A percentile compares a stretch with the other conserved stretches of the same genome.
Conservation (phyloP, 495 filamentous ascomycete genomes). For the Penicillium alfredii region DNA sequence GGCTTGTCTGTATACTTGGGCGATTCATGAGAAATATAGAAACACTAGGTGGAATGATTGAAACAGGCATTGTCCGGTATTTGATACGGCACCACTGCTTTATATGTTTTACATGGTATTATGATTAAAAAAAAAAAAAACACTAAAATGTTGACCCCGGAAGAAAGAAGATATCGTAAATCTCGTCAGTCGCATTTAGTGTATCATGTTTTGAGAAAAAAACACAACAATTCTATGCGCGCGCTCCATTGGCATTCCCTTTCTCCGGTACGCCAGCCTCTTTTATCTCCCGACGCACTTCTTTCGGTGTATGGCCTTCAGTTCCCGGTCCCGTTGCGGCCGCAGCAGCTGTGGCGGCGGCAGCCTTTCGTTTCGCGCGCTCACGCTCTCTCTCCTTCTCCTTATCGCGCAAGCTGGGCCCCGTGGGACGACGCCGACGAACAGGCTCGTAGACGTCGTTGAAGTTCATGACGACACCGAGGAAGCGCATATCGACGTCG, state of each 20-base stretch:
- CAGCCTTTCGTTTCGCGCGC: constrained; percentile 27
- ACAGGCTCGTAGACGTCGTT: constrained; percentile 89
- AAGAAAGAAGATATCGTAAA: constrained; percentile 1
- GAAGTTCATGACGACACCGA: constrained; percentile 97
- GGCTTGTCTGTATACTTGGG: no score
- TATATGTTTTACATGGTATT: no score
- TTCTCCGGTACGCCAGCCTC: constrained; percentile 11
- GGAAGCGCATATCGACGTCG: constrained; percentile 90
- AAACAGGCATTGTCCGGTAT: no score
- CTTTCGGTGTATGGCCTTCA: constrained; percentile 13
- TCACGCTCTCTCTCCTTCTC: constrained; percentile 21
- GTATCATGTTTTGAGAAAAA: background rate
- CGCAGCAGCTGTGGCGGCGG: constrained; percentile 15
- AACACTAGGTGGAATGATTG: no score
- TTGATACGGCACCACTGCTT: no score
- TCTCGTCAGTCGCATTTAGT: constrained; percentile 10
- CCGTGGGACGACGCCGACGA: constrained; percentile 45
- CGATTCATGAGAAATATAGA: no score
- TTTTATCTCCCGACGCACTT: constrained; percentile 18
- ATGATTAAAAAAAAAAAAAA: no score
- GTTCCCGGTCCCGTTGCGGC: constrained; percentile 2
- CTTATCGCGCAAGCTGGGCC: constrained; percentile 26
- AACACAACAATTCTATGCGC: constrained; percentile 2
- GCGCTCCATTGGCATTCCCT: constrained; percentile 2
- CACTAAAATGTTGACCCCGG: background rate